Evolutionary conservation across 768 basidiomycete species (phyloP).

Genomic region (Hypholoma fasciculare): DNA sequence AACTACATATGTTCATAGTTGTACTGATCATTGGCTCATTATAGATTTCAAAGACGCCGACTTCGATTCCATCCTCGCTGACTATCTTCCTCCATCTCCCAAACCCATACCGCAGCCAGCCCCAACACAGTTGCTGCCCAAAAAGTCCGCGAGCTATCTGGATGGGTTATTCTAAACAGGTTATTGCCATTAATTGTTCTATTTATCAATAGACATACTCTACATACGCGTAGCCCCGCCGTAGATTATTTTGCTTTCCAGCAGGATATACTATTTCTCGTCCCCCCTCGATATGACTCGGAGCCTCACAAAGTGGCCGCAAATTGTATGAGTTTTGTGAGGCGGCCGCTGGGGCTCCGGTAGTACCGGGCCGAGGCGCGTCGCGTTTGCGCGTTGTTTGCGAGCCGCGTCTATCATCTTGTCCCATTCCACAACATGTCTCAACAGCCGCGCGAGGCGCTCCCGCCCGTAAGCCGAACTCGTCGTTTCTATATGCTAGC

Average conservation of each 20-base stretch:
- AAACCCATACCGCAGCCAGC: conserved; percentile 18
- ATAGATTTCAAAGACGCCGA: conserved; percentile 45
- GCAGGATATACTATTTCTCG: no score
- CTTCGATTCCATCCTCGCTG: conserved; percentile 75
- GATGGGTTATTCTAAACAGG: conserved; percentile 36
- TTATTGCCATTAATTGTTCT: neutral
- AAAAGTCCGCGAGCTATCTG: conserved; percentile 24
- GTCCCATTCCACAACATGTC: neutral
- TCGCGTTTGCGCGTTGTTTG: no score
- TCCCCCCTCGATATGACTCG: no score
- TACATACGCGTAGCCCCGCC: neutral
- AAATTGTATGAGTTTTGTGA: no score
- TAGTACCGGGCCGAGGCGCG: no score
- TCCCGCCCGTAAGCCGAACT: conserved; percentile 20
- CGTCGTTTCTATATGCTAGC: neutral
- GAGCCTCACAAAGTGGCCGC: no score
- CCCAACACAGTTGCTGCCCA: conserved; percentile 13
- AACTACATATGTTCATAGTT: conserved; percentile 8
- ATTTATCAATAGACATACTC: neutral
- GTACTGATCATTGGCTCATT: neutral
- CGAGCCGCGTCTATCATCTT: no score
- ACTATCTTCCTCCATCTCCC: conserved; percentile 57
- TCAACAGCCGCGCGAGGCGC: conserved; percentile 10
- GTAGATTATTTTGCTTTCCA: neutral
- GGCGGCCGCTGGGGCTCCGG: no score